These are phyloP conservation scores for Lactarius akahatsu DNA, from an alignment of 768 basidiomycete species.

Conservation along the genomic window DNA sequence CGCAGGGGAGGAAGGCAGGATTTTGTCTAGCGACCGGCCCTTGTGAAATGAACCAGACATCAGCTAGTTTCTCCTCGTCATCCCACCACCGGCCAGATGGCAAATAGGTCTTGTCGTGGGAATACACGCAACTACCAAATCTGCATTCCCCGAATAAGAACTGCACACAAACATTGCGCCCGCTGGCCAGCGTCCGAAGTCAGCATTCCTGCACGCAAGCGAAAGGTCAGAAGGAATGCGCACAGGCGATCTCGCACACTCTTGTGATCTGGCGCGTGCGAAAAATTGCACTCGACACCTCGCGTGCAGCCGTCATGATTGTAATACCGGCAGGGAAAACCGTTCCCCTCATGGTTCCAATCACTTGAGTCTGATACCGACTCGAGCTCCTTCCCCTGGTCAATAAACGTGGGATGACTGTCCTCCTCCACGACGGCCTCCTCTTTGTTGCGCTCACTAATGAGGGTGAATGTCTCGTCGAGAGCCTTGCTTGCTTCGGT, in stretches of 20 bases:
- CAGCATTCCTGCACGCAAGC: background rate
- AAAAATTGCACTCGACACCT: conserved; percentile 45
- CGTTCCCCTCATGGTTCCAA: conserved; percentile 51
- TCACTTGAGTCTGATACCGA: conserved; percentile 55
- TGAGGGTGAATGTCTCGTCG: conserved; percentile 10
- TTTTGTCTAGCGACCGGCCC: too few relatives aligned
- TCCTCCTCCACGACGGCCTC: conserved; percentile 23
- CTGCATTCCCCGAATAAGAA: conserved; percentile 42
- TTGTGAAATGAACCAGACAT: background rate
- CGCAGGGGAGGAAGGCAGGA: conserved; percentile 4
- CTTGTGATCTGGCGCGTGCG: conserved; percentile 56
- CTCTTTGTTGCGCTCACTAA: conserved; percentile 2
- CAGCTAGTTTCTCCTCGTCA: background rate
- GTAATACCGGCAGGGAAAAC: conserved; percentile 54
- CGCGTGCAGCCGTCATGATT: conserved; percentile 53
- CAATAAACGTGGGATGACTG: conserved; percentile 28
- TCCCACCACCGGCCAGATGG: conserved; percentile 50
- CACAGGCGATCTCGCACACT: conserved; percentile 56
- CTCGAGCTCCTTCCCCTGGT: conserved; percentile 39
- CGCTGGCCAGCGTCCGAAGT: conserved; percentile 39
- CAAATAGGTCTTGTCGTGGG: conserved; percentile 48
- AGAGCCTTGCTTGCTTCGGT: conserved; percentile 30
- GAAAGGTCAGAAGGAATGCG: conserved; percentile 30
- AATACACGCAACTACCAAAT: conserved; percentile 47
- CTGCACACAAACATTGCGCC: conserved; percentile 52